Base-by-base conservation (phyloP, 1,139 yeast genomes). In the Magnusiomyces ingens region DNA sequence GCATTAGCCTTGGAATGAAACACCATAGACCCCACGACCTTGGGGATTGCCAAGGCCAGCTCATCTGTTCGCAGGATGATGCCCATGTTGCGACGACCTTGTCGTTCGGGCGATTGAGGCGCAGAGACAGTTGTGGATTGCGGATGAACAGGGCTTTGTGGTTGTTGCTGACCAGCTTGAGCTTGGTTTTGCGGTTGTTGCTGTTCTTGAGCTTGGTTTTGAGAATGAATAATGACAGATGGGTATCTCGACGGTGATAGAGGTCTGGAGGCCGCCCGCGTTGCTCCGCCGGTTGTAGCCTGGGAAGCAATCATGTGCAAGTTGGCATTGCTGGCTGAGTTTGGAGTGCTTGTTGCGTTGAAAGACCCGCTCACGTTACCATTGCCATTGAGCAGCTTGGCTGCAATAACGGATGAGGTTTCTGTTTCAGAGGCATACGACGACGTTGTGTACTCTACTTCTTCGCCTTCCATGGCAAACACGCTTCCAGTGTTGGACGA, bases 11-110 rank as follows among this genome's bases (percentile, higher is more conserved):
- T 45, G 26, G 50, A 46, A 41, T 54, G 55, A 29, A 42, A 54
- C 17, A 49, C 41, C 55, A 54, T 52, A 6, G 55, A 49, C 26
- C 57, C 57, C 6, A 51, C 48, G 1, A 35, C 49, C 17, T 42
- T 38, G 8, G 57, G 55, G 8, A 54, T 54, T 2, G 21, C 29
- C 17, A n/a, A 18, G 42, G 49, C 49, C 42, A 21, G 10, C 11
- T 46, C 32, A 19, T 46, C 49, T 17, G 49, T 46, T 6, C 42
- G 35, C 32, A 46, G n/a, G 36, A 46, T 46, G 11, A 46, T 42
- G 11, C 43, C 43, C 49, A 46, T 46, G 35, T 46, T 46, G 15
- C 42, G 29, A 5, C 49, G 41, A 22, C 47, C 37, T 6, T 35
- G 47, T 44, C 32, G 26, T 12, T 44, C 47, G 8, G 49, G 49